Conservation (phyloP, 306 rosid species). For the Castanea sativa region DNA sequence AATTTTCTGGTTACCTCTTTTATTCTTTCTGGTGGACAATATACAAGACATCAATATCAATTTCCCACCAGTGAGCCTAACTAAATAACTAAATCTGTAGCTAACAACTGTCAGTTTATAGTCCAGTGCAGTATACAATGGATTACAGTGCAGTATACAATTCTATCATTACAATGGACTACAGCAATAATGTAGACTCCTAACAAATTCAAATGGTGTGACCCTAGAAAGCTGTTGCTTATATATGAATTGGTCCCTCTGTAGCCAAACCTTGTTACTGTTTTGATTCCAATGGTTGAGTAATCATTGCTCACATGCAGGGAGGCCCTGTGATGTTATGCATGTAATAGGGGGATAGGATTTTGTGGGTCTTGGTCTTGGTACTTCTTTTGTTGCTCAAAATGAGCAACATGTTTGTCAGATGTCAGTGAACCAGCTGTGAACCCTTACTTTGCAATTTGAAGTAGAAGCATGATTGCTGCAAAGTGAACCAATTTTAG, state of each 20-base stretch:
- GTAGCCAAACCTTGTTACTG: neutral
- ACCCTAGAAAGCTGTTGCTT: neutral
- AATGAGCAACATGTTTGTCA: neutral
- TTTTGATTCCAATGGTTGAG: neutral
- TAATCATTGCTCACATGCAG: neutral
- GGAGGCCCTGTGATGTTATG: neutral
- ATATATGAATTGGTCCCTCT: neutral
- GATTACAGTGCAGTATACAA: too few relatives aligned
- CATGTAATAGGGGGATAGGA: neutral
- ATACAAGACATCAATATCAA: too few relatives aligned
- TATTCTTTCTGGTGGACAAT: too few relatives aligned
- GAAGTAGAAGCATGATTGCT: neutral
- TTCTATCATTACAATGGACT: too few relatives aligned
- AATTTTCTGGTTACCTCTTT: too few relatives aligned
- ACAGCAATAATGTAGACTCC: too few relatives aligned
- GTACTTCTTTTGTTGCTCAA: neutral
- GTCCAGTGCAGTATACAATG: too few relatives aligned
- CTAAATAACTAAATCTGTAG: too few relatives aligned
- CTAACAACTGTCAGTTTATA: too few relatives aligned
- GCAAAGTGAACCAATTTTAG: neutral
- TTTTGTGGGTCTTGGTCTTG: conserved; percentile 5
- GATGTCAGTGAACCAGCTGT: neutral
- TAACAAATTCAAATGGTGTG: neutral
- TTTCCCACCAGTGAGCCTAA: too few relatives aligned
- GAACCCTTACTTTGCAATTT: neutral